Conservation (phyloP, 169 alveolate species). For the Plasmodium relictum region DNA sequence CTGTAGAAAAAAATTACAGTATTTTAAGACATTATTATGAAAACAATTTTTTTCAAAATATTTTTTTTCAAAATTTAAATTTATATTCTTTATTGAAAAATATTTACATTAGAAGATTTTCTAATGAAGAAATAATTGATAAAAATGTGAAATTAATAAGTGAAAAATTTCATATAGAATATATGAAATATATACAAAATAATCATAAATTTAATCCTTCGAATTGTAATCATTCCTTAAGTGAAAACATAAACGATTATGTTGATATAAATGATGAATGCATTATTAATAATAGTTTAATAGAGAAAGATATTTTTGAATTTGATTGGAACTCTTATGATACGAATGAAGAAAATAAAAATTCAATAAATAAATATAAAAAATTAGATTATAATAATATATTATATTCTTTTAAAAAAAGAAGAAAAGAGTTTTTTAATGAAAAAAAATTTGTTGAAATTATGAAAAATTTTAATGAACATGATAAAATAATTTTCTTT, state of each 20-base stretch:
- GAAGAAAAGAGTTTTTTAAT: too few relatives aligned
- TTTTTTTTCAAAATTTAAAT: conserved; percentile 48
- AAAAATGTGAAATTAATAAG: conserved; percentile 11
- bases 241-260: not conserved
- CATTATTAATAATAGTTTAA: not conserved
- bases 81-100: conserved; percentile 45
- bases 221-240: not conserved
- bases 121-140: conserved; percentile 16
- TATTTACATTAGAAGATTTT: conserved; percentile 17
- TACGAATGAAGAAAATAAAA: not conserved
- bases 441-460: conserved; percentile 4
- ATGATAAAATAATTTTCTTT: conserved; percentile 66
- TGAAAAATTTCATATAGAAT: conserved; percentile 27
- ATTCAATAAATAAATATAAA: too few relatives aligned
- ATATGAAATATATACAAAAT: conserved; percentile 16
- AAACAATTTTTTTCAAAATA: conserved; percentile 21
- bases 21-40: conserved; percentile 48
- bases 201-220: not conserved
- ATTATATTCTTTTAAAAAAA: too few relatives aligned
- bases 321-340: not conserved
- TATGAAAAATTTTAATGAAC: conserved; percentile 29
- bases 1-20: not conserved
- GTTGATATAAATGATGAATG: conserved; percentile 2
- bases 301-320: not conserved
- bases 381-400: not conserved